phyloP scores from a whole-genome alignment of 2,329 filamentous ascomycete species.

The Arachnomyces sp. region DNA sequence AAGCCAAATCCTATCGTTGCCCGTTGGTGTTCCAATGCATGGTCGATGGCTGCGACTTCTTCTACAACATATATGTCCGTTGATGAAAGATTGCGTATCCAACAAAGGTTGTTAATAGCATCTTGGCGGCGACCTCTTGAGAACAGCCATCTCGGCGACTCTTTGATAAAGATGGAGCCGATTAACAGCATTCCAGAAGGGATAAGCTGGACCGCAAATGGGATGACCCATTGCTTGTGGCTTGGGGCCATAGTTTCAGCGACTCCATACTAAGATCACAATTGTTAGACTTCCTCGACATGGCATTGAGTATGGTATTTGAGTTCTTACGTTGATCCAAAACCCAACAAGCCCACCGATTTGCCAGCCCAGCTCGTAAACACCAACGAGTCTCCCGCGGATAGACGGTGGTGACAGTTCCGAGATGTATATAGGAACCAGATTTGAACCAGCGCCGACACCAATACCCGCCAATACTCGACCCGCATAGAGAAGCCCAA shows the following conservation, averaged over 20 bases:
- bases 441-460: conserved; percentile 48
- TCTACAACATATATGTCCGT: conserved; percentile 58
- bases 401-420: conserved; percentile 52
- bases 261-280: conserved; percentile 45
- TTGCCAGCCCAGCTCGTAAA: conserved; percentile 51
- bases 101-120: conserved; percentile 46
- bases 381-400: conserved; percentile 50
- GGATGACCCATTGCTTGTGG: conserved; percentile 35
- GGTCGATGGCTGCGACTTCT: conserved; percentile 62
- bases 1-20: conserved; percentile 60
- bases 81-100: conserved; percentile 34
- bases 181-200: conserved; percentile 39
- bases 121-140: conserved; percentile 60
- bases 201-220: conserved; percentile 35
- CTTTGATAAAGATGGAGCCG: conserved; percentile 54
- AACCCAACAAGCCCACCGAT: conserved; percentile 44
- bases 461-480: conserved; percentile 51
- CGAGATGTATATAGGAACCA: conserved; percentile 53
- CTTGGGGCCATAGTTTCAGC: conserved; percentile 24
- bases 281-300: not conserved
- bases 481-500: conserved; percentile 54
- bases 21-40: conserved; percentile 58
- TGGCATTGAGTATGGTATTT: conserved; percentile 10
- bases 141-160: conserved; percentile 63
- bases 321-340: conserved; percentile 37